Evolutionary conservation across 176 grass and related monocot species (phyloP).

Genomic region (Aegilops speltoides): DNA sequence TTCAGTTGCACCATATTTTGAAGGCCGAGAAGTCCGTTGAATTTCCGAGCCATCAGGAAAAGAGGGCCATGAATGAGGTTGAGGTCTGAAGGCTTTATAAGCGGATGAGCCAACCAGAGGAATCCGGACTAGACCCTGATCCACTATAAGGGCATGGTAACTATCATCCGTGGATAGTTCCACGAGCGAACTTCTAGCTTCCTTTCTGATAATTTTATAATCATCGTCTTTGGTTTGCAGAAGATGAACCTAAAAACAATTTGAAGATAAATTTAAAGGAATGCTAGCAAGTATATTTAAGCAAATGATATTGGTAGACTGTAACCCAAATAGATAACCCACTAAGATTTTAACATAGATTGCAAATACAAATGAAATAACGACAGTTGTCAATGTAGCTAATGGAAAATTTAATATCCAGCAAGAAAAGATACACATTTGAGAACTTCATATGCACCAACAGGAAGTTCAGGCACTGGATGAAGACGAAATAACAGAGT

Average conservation of each 20-base stretch:
- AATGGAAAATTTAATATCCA: background rate
- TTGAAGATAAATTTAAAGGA: slow-evolving; percentile 29
- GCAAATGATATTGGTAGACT: background rate
- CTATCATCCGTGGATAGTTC: slow-evolving; percentile 53
- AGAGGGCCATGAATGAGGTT: slow-evolving; percentile 75
- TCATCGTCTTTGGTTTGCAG: slow-evolving; percentile 52
- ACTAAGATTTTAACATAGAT: background rate
- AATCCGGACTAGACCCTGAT: slow-evolving; percentile 63
- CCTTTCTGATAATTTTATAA: slow-evolving; percentile 61
- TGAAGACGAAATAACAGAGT: too few relatives aligned
- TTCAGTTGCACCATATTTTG: slow-evolving; percentile 76
- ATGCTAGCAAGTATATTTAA: slow-evolving; percentile 17
- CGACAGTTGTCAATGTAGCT: background rate
- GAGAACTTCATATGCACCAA: too few relatives aligned
- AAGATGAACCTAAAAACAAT: slow-evolving; percentile 47
- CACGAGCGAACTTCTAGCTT: slow-evolving; percentile 58
- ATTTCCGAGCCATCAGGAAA: slow-evolving; percentile 73
- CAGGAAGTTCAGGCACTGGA: too few relatives aligned
- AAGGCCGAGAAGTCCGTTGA: slow-evolving; percentile 47
- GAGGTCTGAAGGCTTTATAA: slow-evolving; percentile 59
- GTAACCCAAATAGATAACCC: background rate
- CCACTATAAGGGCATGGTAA: slow-evolving; percentile 55
- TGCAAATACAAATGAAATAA: background rate
- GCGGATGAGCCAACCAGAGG: slow-evolving; percentile 62
- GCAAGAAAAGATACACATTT: background rate